Percentiles rank a stretch among this genome's conserved stretches.
phyloP scores from a whole-genome alignment of 176 grass and related monocot genomes.

The Typha latifolia region DNA sequence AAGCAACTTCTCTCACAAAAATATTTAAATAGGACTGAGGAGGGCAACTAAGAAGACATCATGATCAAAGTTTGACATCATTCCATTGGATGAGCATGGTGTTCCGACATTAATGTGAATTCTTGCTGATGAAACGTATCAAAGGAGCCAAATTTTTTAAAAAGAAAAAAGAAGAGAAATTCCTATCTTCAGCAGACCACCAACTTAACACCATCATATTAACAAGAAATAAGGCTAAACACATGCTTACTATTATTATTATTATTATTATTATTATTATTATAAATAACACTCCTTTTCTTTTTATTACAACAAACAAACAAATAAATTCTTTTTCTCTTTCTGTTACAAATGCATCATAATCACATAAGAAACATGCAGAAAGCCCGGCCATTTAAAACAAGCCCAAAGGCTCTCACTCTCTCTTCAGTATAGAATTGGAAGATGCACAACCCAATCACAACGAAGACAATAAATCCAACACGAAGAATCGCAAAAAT shows the following conservation, averaged over 20 bases:
- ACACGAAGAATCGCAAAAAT: not conserved
- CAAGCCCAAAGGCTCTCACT: not conserved
- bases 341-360: not conserved
- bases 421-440: not conserved
- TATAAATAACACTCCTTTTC: not conserved
- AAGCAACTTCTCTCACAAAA: no score
- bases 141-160: no score
- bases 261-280: not conserved
- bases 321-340: not conserved
- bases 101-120: no score
- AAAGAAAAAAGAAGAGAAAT: no score
- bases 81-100: no score
- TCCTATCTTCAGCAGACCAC: no score
- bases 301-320: slow-evolving; percentile 4
- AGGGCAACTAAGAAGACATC: no score
- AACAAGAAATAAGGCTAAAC: not conserved
- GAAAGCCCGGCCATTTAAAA: not conserved
- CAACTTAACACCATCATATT: no score
- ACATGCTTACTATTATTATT: not conserved
- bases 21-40: no score
- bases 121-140: no score
- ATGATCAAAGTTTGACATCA: no score
- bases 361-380: not conserved
- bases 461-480: not conserved
- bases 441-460: not conserved